A percentile compares a stretch with the other conserved stretches of the same genome.
Evolutionary conservation across 208 protist genomes (phyloP).

Genomic region (Phytomonas sp.): DNA sequence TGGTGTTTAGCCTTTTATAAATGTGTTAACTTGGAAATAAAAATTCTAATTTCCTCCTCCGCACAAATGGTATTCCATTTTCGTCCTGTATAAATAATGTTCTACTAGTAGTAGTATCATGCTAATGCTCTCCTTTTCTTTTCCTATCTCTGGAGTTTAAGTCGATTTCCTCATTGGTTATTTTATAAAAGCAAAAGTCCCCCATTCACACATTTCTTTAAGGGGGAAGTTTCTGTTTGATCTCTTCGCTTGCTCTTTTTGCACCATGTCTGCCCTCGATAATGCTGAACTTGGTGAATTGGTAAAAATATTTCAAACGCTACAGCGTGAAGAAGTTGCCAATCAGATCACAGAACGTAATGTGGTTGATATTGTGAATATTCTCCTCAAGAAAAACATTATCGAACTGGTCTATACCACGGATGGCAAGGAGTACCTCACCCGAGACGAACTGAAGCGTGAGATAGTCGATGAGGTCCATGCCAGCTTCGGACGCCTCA

Average conservation of each 20-base stretch:
- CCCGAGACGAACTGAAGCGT: slow-evolving; percentile 67
- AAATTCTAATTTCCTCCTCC: background rate
- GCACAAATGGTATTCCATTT: background rate
- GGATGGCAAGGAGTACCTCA: slow-evolving; percentile 79
- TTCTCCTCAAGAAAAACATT: slow-evolving; percentile 50
- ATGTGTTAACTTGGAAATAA: background rate
- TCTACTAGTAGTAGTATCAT: background rate
- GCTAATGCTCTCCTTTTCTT: slow-evolving; percentile 11
- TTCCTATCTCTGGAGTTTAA: slow-evolving; percentile 8
- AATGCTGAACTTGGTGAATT: slow-evolving; percentile 55
- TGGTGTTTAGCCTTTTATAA: background rate
- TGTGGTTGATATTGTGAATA: slow-evolving; percentile 73
- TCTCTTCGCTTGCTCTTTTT: background rate
- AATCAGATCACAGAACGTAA: slow-evolving; percentile 75
- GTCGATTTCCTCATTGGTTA: background rate
- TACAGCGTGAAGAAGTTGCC: slow-evolving; percentile 51
- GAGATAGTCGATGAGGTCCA: slow-evolving; percentile 72
- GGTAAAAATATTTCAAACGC: slow-evolving; percentile 54
- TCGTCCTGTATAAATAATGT: background rate
- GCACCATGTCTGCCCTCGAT: slow-evolving; percentile 13
- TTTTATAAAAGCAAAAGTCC: slow-evolving; percentile 6
- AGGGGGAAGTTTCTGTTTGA: background rate
- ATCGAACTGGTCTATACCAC: slow-evolving; percentile 71
- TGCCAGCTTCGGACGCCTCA: slow-evolving; percentile 61
- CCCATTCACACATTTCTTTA: slow-evolving; percentile 9